Evolutionary conservation across 768 basidiomycete genomes (phyloP).

Genomic region (Daedaleopsis nitida): DNA sequence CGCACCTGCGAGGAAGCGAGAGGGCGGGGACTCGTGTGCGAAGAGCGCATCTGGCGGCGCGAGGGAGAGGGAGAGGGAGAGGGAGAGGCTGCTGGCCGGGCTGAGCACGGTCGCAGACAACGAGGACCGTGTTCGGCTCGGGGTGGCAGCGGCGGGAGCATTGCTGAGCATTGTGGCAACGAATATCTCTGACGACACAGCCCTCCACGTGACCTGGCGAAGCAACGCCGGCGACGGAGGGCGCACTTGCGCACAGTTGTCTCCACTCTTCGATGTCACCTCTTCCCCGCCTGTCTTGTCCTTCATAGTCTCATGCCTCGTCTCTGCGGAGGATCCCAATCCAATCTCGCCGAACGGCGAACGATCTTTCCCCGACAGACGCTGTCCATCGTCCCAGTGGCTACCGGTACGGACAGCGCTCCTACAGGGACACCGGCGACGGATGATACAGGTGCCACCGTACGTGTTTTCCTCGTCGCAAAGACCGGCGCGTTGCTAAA

Average conservation of each 20-base stretch:
- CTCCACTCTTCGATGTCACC: neutral
- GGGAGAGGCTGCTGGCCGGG: too few relatives aligned
- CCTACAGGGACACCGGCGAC: neutral
- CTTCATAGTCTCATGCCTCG: neutral
- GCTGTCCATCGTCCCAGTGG: conserved; percentile 4
- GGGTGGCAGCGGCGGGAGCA: too few relatives aligned
- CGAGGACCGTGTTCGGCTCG: too few relatives aligned
- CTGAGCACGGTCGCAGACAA: too few relatives aligned
- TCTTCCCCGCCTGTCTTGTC: neutral
- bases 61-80: too few relatives aligned
- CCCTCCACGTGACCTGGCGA: neutral
- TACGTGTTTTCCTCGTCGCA: neutral
- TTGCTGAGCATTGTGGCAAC: too few relatives aligned
- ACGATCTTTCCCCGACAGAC: conserved; percentile 11
- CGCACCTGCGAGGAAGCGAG: too few relatives aligned
- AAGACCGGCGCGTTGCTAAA: neutral
- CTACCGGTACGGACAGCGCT: neutral
- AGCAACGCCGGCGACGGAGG: neutral
- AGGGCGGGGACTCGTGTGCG: too few relatives aligned
- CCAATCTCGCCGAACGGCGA: neutral
- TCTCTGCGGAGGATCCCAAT: neutral
- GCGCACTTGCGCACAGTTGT: neutral
- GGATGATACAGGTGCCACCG: neutral
- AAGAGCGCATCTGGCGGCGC: too few relatives aligned
- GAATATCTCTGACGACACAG: neutral